Conservation (phyloP, 345 rosid genomes). For the Turritis glabra region DNA sequence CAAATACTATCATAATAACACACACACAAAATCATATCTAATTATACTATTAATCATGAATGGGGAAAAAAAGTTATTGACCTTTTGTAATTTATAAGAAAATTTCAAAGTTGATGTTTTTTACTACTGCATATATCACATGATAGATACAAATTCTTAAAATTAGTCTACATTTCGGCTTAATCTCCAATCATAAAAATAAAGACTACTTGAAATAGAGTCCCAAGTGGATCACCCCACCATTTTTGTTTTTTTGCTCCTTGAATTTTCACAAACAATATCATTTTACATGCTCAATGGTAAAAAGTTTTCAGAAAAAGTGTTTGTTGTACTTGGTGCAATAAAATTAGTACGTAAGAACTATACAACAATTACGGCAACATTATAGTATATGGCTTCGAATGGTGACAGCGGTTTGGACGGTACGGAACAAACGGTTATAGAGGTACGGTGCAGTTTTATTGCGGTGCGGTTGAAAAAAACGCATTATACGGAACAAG, state of each 20-base stretch:
- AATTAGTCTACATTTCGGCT: not conserved
- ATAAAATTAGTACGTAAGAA: conserved; percentile 8
- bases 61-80: not conserved
- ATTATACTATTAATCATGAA: not conserved
- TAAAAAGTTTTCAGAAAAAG: not conserved
- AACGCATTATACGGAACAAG: too few species aligned
- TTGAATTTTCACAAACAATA: conserved; percentile 4
- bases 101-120: not conserved
- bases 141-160: not conserved
- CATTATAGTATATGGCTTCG: not conserved
- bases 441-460: too few species aligned
- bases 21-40: not conserved
- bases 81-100: not conserved
- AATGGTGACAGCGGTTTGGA: too few species aligned
- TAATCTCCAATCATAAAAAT: conserved; percentile 6
- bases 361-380: not conserved
- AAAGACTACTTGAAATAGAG: not conserved
- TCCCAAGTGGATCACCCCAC: conserved; percentile 21
- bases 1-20: not conserved
- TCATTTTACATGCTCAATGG: not conserved
- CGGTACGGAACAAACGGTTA: too few species aligned
- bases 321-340: conserved; percentile 17
- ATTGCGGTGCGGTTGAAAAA: too few species aligned
- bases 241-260: not conserved
- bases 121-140: not conserved